phyloP scores from a whole-genome alignment of 75 land plant species.

The Picea glauca region DNA sequence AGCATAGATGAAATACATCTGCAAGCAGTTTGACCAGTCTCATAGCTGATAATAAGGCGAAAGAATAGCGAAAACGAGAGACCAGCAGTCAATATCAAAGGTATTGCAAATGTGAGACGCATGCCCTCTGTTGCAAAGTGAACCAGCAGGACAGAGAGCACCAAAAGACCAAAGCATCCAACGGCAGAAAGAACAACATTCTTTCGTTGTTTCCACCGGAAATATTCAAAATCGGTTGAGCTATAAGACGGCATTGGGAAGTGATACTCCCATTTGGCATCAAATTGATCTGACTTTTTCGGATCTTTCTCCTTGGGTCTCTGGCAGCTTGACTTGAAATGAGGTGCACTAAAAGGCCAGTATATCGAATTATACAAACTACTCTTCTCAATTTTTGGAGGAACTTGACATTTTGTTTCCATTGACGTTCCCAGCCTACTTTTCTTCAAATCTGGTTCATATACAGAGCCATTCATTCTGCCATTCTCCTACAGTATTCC shows the following conservation, averaged over 20 bases:
- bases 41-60: neutral
- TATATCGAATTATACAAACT: no score
- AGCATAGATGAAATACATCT: neutral
- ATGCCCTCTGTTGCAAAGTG: neutral
- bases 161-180: conserved; percentile 1
- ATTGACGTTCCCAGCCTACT: no score
- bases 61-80: neutral
- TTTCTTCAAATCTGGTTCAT: no score
- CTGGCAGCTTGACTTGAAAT: no score
- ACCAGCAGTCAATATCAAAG: neutral
- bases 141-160: neutral
- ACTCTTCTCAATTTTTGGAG: no score
- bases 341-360: no score
- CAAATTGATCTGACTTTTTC: no score
- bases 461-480: no score
- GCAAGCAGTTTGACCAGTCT: conserved; percentile 2
- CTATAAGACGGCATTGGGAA: neutral
- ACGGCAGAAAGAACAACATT: neutral
- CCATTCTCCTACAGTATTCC: no score
- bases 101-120: neutral
- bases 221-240: neutral
- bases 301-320: no score
- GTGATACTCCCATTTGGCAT: no score
- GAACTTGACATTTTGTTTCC: no score
- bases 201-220: neutral